Evolutionary conservation across 2,329 filamentous ascomycete species (phyloP), one percentile per base, ranked within the genome.

Genomic region (Cryoendolithus antarcticus): DNA sequence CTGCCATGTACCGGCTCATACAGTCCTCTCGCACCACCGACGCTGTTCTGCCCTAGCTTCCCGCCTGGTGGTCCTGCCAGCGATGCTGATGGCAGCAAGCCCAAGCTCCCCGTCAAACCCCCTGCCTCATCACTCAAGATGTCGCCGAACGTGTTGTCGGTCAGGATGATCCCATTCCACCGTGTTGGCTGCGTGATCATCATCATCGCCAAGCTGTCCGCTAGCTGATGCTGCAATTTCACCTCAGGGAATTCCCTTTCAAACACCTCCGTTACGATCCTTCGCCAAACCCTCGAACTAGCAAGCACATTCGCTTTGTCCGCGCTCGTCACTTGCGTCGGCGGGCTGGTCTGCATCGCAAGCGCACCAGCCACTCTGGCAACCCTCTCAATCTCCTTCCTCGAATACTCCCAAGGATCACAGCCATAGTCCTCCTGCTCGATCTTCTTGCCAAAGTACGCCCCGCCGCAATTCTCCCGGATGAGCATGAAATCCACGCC

Each of bases 281-380:
- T 53, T 3, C 69, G 53, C 70, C 70, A 72, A 3, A 72, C 61
- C 2, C 70, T 56, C 3, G 64, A 62, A 34, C 60, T 70, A 1
- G 69, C 69, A 6, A 73, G 61, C 7, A 72, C 69, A 43, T 72
- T 72, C 32, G 67, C 68, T 52, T 73, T 72, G 52, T 73, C 69
- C 1, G 61, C 62, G 41, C 63, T 67, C 59, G 62, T 67, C 1
- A 71, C 68, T 2, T 60, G 51, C 1, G 62, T 56, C 9, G 65
- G 61, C 6, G 52, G 49, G 34, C 58, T 57, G 6, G 56, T 50
- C 43, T 49, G 51, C 49, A 44, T 55, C 0, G 69, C 67, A 4
- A 72, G 56, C 4, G 61, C 62, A 0, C 64, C 67, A 8, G 63
- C 64, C 1, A 72, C 64, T 2, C 66, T 63, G 0, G 65, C 63